Percentiles rank a stretch among this genome's conserved stretches.
These are phyloP conservation scores for Bruguiera sexangula DNA, from an alignment of 345 rosid species.

Conservation along the genomic window DNA sequence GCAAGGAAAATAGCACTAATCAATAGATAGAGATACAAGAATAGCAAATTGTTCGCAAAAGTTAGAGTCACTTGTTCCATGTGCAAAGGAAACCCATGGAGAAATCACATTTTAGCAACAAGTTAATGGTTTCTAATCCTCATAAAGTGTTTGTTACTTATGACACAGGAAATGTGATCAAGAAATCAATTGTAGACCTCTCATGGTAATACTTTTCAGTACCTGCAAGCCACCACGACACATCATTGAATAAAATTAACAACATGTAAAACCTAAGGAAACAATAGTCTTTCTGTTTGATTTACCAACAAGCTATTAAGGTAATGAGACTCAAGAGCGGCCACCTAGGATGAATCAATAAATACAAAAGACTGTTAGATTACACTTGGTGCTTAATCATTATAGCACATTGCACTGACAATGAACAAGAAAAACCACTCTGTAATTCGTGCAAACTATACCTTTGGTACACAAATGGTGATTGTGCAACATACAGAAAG, in stretches of 20 bases:
- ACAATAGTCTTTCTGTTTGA: constrained; percentile 3
- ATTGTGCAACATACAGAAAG: not conserved
- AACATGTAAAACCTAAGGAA: constrained; percentile 5
- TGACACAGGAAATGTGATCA: constrained; percentile 80
- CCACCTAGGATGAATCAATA: constrained; percentile 49
- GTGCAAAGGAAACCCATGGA: too few species aligned
- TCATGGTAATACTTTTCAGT: constrained; percentile 60
- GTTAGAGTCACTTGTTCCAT: too few species aligned
- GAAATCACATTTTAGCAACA: not conserved
- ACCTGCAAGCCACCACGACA: constrained; percentile 43
- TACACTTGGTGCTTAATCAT: not conserved
- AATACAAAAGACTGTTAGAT: not conserved
- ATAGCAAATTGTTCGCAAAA: too few species aligned
- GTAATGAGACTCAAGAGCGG: constrained; percentile 83
- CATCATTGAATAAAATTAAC: constrained; percentile 7
- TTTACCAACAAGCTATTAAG: constrained; percentile 91
- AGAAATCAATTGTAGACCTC: constrained; percentile 78
- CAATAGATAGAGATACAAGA: too few species aligned
- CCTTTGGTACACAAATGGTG: not conserved
- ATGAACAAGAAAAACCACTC: not conserved
- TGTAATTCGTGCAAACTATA: not conserved
- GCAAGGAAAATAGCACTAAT: too few species aligned
- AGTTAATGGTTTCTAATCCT: not conserved
- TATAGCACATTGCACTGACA: too few species aligned
- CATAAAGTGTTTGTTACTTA: constrained; percentile 39